A percentile compares a stretch with the other conserved stretches of the same genome.
These are phyloP conservation scores for Emmonsiellopsis sp. DNA, from an alignment of 2,329 filamentous ascomycete species.

Conservation along the genomic window DNA sequence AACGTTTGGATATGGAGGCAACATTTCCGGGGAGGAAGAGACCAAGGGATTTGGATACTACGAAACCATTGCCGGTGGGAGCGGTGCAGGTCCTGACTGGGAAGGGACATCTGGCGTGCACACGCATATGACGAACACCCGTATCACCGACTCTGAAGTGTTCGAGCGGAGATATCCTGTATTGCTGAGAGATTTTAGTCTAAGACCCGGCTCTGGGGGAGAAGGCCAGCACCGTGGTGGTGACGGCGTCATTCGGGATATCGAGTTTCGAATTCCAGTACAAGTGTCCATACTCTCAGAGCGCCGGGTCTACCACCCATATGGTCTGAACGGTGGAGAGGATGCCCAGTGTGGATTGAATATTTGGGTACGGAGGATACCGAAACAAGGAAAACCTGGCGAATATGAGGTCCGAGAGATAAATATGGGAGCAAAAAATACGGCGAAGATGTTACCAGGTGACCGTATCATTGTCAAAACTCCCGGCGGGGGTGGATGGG, in stretches of 20 bases:
- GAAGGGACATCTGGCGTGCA: conserved; percentile 68
- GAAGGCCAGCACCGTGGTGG: conserved; percentile 60
- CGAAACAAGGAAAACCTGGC: conserved; percentile 28
- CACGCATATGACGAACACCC: conserved; percentile 77
- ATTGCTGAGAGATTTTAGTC: conserved; percentile 58
- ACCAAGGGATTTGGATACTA: conserved; percentile 67
- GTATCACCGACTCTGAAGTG: conserved; percentile 71
- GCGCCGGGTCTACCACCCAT: conserved; percentile 62
- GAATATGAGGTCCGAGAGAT: conserved; percentile 17
- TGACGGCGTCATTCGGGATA: conserved; percentile 67
- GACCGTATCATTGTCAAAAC: conserved; percentile 30
- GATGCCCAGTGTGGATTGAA: conserved; percentile 71
- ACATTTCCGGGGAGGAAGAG: conserved; percentile 42
- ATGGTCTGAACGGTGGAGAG: conserved; percentile 69
- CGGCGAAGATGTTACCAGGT: conserved; percentile 23
- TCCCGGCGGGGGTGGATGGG: conserved; percentile 31
- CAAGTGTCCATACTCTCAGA: conserved; percentile 70
- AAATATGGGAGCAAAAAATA: conserved; percentile 24
- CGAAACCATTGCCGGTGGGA: conserved; percentile 72
- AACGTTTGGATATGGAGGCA: conserved; percentile 67
- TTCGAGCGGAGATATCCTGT: conserved; percentile 72
- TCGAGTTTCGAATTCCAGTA: conserved; percentile 69
- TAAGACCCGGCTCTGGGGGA: conserved; percentile 56
- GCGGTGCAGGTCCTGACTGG: conserved; percentile 64
- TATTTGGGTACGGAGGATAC: conserved; percentile 67